Percentiles rank a stretch among this genome's conserved stretches.
phyloP scores from a whole-genome alignment of 345 rosid genomes.

The Chamaenerion angustifolium region DNA sequence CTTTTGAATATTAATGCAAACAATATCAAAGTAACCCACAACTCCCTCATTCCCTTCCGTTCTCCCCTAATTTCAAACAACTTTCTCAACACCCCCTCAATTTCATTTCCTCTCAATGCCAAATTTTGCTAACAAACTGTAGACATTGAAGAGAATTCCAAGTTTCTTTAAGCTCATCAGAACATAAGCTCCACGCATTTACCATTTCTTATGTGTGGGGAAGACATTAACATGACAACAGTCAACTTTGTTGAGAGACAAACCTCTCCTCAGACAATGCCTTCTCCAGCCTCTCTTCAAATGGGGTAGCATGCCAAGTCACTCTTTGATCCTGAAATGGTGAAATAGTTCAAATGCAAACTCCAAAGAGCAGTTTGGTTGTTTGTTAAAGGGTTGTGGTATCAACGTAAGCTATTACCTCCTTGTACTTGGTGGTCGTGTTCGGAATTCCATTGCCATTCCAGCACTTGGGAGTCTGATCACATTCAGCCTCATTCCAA shows the following conservation, averaged over 20 bases:
- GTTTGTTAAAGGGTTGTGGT: background rate
- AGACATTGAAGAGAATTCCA: no score
- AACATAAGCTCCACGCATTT: no score
- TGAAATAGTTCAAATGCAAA: constrained; percentile 1
- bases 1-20: no score
- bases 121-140: no score
- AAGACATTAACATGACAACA: background rate
- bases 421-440: constrained; percentile 88
- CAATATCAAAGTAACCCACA: no score
- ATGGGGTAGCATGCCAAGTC: constrained; percentile 97
- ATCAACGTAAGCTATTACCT: constrained; percentile 28
- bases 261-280: constrained; percentile 61
- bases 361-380: background rate
- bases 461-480: constrained; percentile 74
- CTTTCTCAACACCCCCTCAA: no score
- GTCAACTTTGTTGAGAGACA: constrained; percentile 33
- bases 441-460: constrained; percentile 97
- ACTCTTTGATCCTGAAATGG: constrained; percentile 80
- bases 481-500: constrained; percentile 52
- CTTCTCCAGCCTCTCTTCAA: constrained; percentile 93
- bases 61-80: no score
- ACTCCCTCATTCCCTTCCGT: no score
- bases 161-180: no score
- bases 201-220: no score
- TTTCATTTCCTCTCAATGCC: no score